Evolutionary conservation across 768 basidiomycete genomes (phyloP).

Genomic region (Leccinum variicolor): DNA sequence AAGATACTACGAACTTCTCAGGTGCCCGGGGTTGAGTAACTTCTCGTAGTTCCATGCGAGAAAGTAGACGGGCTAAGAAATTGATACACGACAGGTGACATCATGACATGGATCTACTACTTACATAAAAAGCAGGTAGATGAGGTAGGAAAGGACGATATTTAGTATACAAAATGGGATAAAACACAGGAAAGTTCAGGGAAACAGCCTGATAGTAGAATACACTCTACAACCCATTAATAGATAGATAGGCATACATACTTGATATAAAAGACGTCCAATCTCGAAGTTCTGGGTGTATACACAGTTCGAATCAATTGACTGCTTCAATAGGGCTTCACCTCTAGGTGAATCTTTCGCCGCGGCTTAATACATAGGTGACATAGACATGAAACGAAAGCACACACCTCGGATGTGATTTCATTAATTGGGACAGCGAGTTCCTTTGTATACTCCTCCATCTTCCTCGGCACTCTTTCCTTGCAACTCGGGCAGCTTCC

Average conservation of each 20-base stretch:
- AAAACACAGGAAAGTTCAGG: background rate
- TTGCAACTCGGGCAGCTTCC: slow-evolving; percentile 29
- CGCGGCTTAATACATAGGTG: background rate
- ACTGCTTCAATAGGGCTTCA: slow-evolving; percentile 28
- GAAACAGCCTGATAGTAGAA: background rate
- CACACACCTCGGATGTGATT: slow-evolving; percentile 29
- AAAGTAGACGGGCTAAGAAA: background rate
- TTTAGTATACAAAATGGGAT: background rate
- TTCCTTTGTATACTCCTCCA: slow-evolving; percentile 29
- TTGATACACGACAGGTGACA: background rate
- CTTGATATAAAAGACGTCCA: background rate
- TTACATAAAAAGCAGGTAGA: background rate
- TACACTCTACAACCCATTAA: slow-evolving; percentile 1
- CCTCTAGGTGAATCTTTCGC: slow-evolving; percentile 23
- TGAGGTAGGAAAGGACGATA: background rate
- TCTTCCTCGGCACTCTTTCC: slow-evolving; percentile 30
- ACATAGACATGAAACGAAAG: background rate
- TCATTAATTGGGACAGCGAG: slow-evolving; percentile 25
- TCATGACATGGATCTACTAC: background rate
- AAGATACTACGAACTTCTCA: background rate
- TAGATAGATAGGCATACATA: slow-evolving; percentile 3
- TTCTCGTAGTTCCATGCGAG: background rate
- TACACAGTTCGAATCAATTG: slow-evolving; percentile 14
- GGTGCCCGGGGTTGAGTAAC: background rate
- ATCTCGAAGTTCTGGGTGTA: background rate